Evolutionary conservation across 345 rosid genomes (phyloP), one percentile per base, ranked within the genome.

Genomic region (Atalantia buxifolia): DNA sequence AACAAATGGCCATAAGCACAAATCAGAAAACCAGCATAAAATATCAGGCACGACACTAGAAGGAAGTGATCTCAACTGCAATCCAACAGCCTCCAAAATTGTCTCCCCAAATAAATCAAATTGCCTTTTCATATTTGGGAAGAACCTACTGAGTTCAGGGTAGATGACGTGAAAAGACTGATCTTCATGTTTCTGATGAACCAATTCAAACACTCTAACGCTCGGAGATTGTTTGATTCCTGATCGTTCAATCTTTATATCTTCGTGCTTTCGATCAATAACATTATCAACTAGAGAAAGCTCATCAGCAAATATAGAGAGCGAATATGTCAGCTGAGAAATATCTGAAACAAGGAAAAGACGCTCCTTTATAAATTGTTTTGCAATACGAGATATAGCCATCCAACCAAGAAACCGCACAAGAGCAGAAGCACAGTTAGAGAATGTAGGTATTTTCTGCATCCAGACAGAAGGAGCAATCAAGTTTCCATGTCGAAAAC

Each of bases 381-480:
- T 85, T 53, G 95, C 92, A 76, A 79, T 82, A 61, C 91, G 89
- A 77, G 95, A 91, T 82, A 93, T 77, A 55, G 93, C 97, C 97
- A 93, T 93, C 97, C 97, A 93, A 69, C 97, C 97, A 80, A 93
- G 88, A 85, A 90, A 93, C 33, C 93, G 90, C 38, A 90, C 95
- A 78, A 89, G 88, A 57, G 94, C 89, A 21, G 86, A 90, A 79
- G 86, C 78, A 89, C 83, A 89, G 57, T 40, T 70, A 79, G 95
- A 89, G 89, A 93, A 91, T 72, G 79, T 64, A 24, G 90, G 70
- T 86, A 91, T 89, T 84, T 81, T 87, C 77, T 86, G 83, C 83
- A 91, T 81, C 97, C 97, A 93, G 50, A 84, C 91, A 35, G 91
- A 81, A 60, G 90, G 87, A 27, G 94, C 93, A 84, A 93, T 80